Base-by-base conservation (phyloP, 2,329 filamentous ascomycete species). In the Cordyceps farinosa region DNA sequence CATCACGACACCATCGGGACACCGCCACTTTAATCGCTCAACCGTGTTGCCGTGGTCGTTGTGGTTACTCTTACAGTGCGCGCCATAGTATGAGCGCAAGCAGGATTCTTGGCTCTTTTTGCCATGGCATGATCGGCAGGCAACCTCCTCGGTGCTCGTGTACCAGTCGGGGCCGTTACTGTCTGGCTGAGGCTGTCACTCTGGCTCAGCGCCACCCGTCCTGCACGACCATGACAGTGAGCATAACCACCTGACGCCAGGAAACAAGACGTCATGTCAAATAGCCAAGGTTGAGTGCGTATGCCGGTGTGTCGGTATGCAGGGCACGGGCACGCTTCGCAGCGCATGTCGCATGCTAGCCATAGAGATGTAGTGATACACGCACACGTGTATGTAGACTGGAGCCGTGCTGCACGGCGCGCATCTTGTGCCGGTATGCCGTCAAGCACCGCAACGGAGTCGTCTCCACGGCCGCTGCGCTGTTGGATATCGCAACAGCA, bases 1-100 rank as follows among this genome's bases (percentile, higher is more conserved):
- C 36, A 44, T 32, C 27, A 15, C 17, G 36, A 27, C 29, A 45
- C 38, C 38, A 17, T 9, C 22, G 10, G 30, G 58, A 61, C 40
- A 61, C 58, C 58, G 48, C 58, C 45, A 53, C 38, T 61, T 45
- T 45, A 61, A 53, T 61, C 38, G 15, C 58, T 52, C 48, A 47
- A 42, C 6, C 15, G 13, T 32, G 27, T 7, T 6, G 17, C 29
- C 22, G 22, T 22, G 22, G 22, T 22, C 22, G 22, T 15, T 13
- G 36, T 10, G 11, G 17, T 55, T 8, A 11, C 50, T 47, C 22
- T 36, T 45, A 17, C 5, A 36, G 47, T 9, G 30, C 4, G 44
- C n/a, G 10, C 11, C 27, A 22, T 3, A 22, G 10, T 11, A 10
- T 13, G 15, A 40, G 13, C 13, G 10, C 9, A 15, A 42, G 9